Conservation (phyloP, 1,139 yeast genomes). For the Scheffersomyces parashehatae region DNA sequence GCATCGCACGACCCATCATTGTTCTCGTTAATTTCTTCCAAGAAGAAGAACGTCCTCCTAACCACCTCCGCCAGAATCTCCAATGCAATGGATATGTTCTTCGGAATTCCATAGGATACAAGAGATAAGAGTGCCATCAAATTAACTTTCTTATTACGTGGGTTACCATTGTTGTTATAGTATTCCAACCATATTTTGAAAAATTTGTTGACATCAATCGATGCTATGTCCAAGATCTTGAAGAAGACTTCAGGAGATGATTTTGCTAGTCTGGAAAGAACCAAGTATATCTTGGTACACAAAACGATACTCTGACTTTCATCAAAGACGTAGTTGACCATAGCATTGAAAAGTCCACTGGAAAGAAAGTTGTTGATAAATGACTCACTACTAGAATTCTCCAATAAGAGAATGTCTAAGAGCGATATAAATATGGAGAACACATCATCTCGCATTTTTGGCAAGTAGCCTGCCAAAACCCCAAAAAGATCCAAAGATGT, state of each 20-base stretch:
- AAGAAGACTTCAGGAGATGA: conserved; percentile 48
- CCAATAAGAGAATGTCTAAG: conserved; percentile 55
- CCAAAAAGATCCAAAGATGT: conserved; percentile 41
- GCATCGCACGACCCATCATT: conserved; percentile 59
- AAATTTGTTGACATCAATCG: conserved; percentile 25
- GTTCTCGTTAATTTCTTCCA: conserved; percentile 75
- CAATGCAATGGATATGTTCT: conserved; percentile 25
- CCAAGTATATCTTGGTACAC: conserved; percentile 51
- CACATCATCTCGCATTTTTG: conserved; percentile 71
- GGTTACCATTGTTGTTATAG: conserved; percentile 60
- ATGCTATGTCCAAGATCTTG: conserved; percentile 31
- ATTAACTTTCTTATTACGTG: conserved; percentile 64
- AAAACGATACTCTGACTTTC: conserved; percentile 50
- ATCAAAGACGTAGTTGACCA: conserved; percentile 49
- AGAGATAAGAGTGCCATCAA: conserved; percentile 59
- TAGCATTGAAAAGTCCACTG: conserved; percentile 48
- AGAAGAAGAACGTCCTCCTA: conserved; percentile 55
- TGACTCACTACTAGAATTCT: conserved; percentile 20
- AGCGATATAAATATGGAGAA: conserved; percentile 56
- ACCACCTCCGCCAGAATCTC: conserved; percentile 38
- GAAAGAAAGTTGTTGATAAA: conserved; percentile 39
- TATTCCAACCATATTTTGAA: conserved; percentile 36
- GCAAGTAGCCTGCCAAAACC: conserved; percentile 55
- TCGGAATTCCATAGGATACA: conserved; percentile 24
- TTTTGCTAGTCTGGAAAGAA: conserved; percentile 56